Evolutionary conservation across 2,329 filamentous ascomycete species (phyloP).

Genomic region (Dothideomycetidae sp.): DNA sequence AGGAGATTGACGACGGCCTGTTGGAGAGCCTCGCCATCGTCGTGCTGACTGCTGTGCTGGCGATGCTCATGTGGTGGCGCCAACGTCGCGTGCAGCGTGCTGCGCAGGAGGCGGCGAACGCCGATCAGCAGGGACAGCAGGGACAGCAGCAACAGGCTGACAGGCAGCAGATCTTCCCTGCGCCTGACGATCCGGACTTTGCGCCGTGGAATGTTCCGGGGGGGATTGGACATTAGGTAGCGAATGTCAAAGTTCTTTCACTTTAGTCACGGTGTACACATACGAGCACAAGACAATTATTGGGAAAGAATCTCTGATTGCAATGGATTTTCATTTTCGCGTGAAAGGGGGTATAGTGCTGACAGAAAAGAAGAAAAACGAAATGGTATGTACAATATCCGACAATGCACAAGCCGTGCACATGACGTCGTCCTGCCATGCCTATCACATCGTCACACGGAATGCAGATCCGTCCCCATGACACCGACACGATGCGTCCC

Average conservation of each 20-base stretch:
- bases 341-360: no score
- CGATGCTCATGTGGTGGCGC: conserved; percentile 7
- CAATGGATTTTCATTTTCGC: no score
- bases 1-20: neutral
- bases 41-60: conserved; percentile 3
- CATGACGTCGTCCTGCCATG: no score
- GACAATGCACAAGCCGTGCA: no score
- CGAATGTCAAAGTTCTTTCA: neutral
- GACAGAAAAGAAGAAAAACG: no score
- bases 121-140: conserved; percentile 27
- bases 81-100: conserved; percentile 28
- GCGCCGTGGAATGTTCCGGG: conserved; percentile 49
- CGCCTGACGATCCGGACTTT: conserved; percentile 52
- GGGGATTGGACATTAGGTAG: conserved; percentile 44
- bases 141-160: conserved; percentile 19
- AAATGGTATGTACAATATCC: no score
- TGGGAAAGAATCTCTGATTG: no score
- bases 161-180: conserved; percentile 47
- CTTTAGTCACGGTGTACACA: no score
- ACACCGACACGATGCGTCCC: no score
- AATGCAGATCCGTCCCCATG: no score
- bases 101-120: conserved; percentile 23
- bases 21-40: conserved; percentile 6
- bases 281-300: no score
- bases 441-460: no score